A percentile compares a stretch with the other conserved stretches of the same genome.
Conservation (phyloP, 2,329 filamentous ascomycete species). For the Pseudocercospora musae region DNA sequence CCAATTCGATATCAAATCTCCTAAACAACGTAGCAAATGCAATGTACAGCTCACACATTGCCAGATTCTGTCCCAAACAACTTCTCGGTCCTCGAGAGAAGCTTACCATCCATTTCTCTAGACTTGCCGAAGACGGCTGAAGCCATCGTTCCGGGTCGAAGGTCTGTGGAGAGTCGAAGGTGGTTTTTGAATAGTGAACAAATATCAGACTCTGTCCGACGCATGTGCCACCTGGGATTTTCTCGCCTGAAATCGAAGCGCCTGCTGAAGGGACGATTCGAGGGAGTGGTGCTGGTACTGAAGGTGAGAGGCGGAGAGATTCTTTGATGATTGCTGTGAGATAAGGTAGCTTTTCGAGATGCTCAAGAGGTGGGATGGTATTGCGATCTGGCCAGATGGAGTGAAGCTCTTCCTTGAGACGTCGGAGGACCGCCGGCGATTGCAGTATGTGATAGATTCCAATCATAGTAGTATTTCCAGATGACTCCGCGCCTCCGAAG, state of each 20-base stretch:
- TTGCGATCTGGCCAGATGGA: constrained; percentile 9
- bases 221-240: constrained; percentile 44
- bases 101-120: constrained; percentile 16
- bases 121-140: constrained; percentile 17
- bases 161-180: constrained; percentile 47
- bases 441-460: constrained; percentile 43
- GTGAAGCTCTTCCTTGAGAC: constrained; percentile 40
- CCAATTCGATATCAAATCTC: constrained; percentile 13
- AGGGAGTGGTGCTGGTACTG: constrained; percentile 44
- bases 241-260: constrained; percentile 43
- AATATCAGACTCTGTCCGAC: constrained; percentile 51
- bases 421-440: constrained; percentile 32
- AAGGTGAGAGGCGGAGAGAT: constrained; percentile 45
- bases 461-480: constrained; percentile 42
- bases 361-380: constrained; percentile 10
- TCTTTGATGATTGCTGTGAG: constrained; percentile 52
- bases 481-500: constrained; percentile 48
- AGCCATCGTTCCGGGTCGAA: constrained; percentile 51
- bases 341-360: constrained; percentile 39
- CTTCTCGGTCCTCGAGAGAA: constrained; percentile 17
- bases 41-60: constrained; percentile 17
- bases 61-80: constrained; percentile 17
- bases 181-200: constrained; percentile 48
- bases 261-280: constrained; percentile 48
- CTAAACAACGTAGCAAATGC: constrained; percentile 17